Evolutionary conservation across 179 eudicot genomes (phyloP).

Genomic region (Beta macrorhiza): DNA sequence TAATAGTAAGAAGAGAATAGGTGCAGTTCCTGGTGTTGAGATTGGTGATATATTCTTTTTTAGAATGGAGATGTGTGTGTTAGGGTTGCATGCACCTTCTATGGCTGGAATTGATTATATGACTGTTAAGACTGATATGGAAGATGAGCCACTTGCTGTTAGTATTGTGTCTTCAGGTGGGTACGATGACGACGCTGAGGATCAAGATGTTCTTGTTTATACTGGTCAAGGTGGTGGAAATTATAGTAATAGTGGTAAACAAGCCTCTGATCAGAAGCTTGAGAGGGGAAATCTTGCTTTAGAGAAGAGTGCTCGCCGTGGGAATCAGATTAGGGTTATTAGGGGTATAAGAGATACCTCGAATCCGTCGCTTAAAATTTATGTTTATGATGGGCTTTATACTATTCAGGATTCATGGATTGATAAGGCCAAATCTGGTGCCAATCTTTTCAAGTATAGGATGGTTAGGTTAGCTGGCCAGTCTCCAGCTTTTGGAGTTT

Average conservation of each 20-base stretch:
- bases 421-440: constrained; percentile 34
- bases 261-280: constrained; percentile 38
- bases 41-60: constrained; percentile 38
- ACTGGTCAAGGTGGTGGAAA: constrained; percentile 42
- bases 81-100: constrained; percentile 40
- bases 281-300: constrained; percentile 42
- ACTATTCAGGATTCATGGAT: constrained; percentile 41
- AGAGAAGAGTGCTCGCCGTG: constrained; percentile 38
- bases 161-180: constrained; percentile 42
- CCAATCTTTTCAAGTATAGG: constrained; percentile 36
- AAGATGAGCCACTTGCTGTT: constrained; percentile 36
- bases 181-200: constrained; percentile 37
- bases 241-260: constrained; percentile 33
- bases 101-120: constrained; percentile 43
- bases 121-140: constrained; percentile 21
- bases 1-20: constrained; percentile 36
- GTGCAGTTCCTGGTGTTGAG: constrained; percentile 36
- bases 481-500: constrained; percentile 29
- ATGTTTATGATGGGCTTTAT: constrained; percentile 40
- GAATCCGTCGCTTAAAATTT: constrained; percentile 30
- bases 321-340: constrained; percentile 35
- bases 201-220: constrained; percentile 35
- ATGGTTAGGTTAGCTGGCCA: constrained; percentile 37
- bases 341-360: constrained; percentile 32
- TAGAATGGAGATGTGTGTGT: constrained; percentile 37